phyloP scores from a whole-genome alignment of 176 grass and related monocot genomes.

The Bothriochloa decipiens region DNA sequence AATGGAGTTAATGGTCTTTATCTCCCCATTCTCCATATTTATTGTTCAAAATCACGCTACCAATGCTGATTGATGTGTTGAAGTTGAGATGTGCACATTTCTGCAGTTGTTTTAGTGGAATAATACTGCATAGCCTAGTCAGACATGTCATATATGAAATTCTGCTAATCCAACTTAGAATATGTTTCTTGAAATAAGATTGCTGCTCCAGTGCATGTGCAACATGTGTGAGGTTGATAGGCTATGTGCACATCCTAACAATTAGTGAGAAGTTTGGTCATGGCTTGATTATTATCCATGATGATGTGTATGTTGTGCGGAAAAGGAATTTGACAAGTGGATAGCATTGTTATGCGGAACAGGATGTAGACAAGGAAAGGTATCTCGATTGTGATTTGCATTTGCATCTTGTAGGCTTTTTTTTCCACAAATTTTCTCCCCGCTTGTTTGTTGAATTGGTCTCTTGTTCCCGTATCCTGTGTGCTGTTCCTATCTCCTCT shows the following conservation, averaged over 20 bases:
- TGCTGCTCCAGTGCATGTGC: not conserved
- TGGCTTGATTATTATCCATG: constrained; percentile 14
- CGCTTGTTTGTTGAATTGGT: constrained; percentile 10
- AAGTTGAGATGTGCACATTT: not conserved
- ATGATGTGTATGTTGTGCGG: not conserved
- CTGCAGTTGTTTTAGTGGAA: not conserved
- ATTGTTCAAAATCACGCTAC: not conserved
- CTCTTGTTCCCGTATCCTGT: not conserved
- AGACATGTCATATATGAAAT: constrained; percentile 15
- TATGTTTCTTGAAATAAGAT: constrained; percentile 15
- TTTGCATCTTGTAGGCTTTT: constrained; percentile 22
- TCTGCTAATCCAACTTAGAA: not conserved
- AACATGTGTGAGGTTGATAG: constrained; percentile 4
- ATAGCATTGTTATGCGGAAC: constrained; percentile 32
- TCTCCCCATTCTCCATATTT: not conserved
- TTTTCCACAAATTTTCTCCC: constrained; percentile 41
- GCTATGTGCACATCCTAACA: constrained; percentile 22
- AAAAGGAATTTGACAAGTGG: constrained; percentile 37
- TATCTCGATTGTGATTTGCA: constrained; percentile 31
- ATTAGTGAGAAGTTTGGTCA: not conserved
- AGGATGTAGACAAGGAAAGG: constrained; percentile 33
- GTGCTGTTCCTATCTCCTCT: not conserved
- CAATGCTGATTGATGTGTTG: not conserved
- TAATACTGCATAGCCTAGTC: not conserved
- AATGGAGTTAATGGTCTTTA: not conserved